These are phyloP conservation scores for Phlebiopsis gigantea DNA, from an alignment of 768 basidiomycete genomes.

Conservation along the genomic window DNA sequence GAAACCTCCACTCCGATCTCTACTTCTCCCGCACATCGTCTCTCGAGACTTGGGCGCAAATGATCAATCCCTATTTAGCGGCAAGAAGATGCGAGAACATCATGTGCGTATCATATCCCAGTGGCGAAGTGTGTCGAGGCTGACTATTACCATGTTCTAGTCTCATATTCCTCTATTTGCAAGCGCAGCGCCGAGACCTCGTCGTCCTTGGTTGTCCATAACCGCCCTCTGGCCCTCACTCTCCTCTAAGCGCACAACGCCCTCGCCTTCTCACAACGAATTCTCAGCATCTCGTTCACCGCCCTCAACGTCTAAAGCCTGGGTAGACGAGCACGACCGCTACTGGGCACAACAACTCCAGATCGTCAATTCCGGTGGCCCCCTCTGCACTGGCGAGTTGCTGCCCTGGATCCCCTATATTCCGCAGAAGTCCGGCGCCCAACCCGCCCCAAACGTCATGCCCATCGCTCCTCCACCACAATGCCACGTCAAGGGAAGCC, in stretches of 20 bases:
- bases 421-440: neutral
- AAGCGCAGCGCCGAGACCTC: no score
- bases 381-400: neutral
- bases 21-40: no score
- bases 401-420: neutral
- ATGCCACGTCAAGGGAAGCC: neutral
- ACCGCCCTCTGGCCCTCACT: neutral
- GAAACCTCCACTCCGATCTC: no score
- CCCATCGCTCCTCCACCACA: neutral
- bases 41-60: no score
- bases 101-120: no score
- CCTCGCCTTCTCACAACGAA: neutral
- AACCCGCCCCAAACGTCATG: neutral
- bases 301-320: neutral
- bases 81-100: no score
- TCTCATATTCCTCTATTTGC: no score
- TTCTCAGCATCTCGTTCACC: neutral
- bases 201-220: neutral
- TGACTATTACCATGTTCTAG: no score
- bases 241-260: neutral
- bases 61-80: no score
- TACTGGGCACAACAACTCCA: neutral
- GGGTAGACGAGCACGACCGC: neutral
- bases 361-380: neutral
- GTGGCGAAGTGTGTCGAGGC: no score